Evolutionary conservation across 2,329 filamentous ascomycete species (phyloP), one percentile per base, ranked within the genome.

Genomic region (Amylocarpus encephaloides): DNA sequence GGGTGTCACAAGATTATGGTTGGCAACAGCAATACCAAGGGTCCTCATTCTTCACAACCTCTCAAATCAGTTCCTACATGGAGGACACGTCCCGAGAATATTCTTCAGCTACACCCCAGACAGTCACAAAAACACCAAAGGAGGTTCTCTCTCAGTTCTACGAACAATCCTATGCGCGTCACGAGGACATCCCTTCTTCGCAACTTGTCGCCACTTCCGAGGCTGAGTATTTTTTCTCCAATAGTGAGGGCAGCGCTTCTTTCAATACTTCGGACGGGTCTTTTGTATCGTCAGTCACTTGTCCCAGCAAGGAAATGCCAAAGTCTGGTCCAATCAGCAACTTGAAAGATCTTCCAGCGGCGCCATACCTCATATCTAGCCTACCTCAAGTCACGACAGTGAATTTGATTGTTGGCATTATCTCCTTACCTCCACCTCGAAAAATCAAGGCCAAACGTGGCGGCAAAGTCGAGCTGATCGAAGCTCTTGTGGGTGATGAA

Each of bases 401-500:
- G 22, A 89, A 90, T 64, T 67, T 95, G 5, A 77, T 96, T n/a
- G 87, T 83, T 10, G 88, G 85, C 2, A 73, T 96, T 42, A 83
- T 95, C 54, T 82, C 85, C 11, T 76, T 89, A 43, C 76, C 84
- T 1, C 75, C 82, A 34, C 75, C 85, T 1, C 81, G 86, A 19
- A 76, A 76, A 2, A 80, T 95, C 16, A 78, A 73, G 29, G 88
- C 90, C 0, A 76, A 79, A 35, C 83, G 78, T 70, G 79, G 83
- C 22, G 68, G 70, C 10, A 72, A 73, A 6, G 74, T 84, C 46
- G 78, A 86, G 5, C 74, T 95, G 2, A 71, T 92, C 36, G 89
- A 95, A 66, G 67, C 93, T 2, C 72, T 91, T 1, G 81, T 96
- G 1, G 91, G 87, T 5, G 92, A 97, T 66, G 87, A 95, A 46